Evolutionary conservation across 768 basidiomycete genomes (phyloP).

Genomic region (Kwoniella botswanensis): DNA sequence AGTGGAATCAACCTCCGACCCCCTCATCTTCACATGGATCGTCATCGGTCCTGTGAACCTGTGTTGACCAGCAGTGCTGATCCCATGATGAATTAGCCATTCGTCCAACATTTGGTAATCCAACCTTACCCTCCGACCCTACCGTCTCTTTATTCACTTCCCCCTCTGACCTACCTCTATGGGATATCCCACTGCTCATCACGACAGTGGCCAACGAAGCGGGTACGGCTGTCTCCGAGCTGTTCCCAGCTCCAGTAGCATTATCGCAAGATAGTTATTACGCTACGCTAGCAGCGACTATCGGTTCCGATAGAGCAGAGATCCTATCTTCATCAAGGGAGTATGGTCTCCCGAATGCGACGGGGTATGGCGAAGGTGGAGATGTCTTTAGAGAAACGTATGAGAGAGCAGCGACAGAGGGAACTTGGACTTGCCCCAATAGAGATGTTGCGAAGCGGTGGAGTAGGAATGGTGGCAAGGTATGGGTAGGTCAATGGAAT

Average conservation of each 20-base stretch:
- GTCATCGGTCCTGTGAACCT: too few relatives aligned
- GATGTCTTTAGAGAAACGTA: conserved; percentile 42
- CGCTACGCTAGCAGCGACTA: conserved; percentile 20
- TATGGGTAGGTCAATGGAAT: conserved; percentile 53
- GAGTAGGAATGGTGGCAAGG: conserved; percentile 40
- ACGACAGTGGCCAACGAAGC: conserved; percentile 77
- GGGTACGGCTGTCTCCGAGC: conserved; percentile 63
- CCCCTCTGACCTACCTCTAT: conserved; percentile 63
- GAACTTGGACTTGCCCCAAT: conserved; percentile 44
- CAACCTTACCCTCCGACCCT: conserved; percentile 65
- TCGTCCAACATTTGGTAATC: conserved; percentile 61
- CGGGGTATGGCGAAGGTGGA: not conserved
- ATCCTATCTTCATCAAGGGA: conserved; percentile 13
- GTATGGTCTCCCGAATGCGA: conserved; percentile 31
- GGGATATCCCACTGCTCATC: conserved; percentile 69
- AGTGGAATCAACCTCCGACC: too few relatives aligned
- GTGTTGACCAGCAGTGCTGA: too few relatives aligned
- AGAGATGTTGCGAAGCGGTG: conserved; percentile 39
- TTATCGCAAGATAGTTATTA: conserved; percentile 24
- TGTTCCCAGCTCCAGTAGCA: conserved; percentile 50
- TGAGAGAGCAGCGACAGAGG: conserved; percentile 43
- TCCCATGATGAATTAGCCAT: conserved; percentile 54
- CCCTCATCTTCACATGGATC: too few relatives aligned
- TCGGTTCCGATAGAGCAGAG: conserved; percentile 32
- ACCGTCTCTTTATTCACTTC: conserved; percentile 62